phyloP scores from a whole-genome alignment of 1,284 basidiomycete genomes.

The Pterula multifida region DNA sequence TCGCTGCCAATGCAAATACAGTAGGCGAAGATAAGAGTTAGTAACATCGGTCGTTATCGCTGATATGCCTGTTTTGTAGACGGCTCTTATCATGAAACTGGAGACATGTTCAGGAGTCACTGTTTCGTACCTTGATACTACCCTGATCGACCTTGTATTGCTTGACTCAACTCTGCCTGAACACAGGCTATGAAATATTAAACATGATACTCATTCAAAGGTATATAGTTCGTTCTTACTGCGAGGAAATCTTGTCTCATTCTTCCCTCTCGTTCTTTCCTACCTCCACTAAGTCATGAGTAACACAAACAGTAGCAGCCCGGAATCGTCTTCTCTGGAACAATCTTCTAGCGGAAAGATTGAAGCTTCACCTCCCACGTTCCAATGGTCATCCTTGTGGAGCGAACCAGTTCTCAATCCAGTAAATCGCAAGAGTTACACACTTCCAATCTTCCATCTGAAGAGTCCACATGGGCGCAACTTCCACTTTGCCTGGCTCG shows the following conservation, averaged over 20 bases:
- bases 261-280: too few species aligned
- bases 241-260: too few species aligned
- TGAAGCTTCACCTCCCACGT: slow-evolving; percentile 12
- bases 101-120: neutral
- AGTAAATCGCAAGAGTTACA: slow-evolving; percentile 40
- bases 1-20: too few species aligned
- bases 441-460: slow-evolving; percentile 42
- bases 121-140: too few species aligned
- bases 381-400: slow-evolving; percentile 19
- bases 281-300: too few species aligned
- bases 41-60: neutral
- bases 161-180: too few species aligned
- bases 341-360: neutral
- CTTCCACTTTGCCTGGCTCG: slow-evolving; percentile 42
- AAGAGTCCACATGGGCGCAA: slow-evolving; percentile 38
- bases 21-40: too few species aligned
- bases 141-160: too few species aligned
- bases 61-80: neutral
- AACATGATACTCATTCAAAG: too few species aligned
- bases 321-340: neutral
- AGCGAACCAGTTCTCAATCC: slow-evolving; percentile 30
- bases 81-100: neutral
- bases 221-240: too few species aligned
- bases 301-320: too few species aligned
- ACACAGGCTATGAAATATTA: too few species aligned